Evolutionary conservation across 768 basidiomycete genomes (phyloP).

Genomic region (Coprinopsis sp.): DNA sequence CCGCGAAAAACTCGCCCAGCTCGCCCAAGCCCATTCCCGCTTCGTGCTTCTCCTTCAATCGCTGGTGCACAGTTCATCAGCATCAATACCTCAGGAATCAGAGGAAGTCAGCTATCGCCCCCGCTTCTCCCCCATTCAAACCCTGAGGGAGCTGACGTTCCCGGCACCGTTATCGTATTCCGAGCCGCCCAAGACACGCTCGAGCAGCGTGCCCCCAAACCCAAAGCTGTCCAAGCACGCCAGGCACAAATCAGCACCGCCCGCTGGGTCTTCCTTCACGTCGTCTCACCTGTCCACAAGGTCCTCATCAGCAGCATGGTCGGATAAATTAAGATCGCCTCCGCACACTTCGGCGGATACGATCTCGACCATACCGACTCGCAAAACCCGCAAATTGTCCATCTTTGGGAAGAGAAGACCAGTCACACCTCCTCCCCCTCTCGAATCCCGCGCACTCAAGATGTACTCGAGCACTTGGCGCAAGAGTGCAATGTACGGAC

Average conservation of each 20-base stretch:
- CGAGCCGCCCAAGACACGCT: slow-evolving; percentile 11
- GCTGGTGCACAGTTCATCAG: slow-evolving; percentile 56
- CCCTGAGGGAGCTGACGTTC: slow-evolving; percentile 59
- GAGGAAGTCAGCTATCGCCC: slow-evolving; percentile 30
- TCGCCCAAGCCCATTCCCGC: slow-evolving; percentile 65
- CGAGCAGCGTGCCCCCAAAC: slow-evolving; percentile 3
- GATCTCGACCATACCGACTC: slow-evolving; percentile 18
- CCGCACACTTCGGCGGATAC: slow-evolving; percentile 22
- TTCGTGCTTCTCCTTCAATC: slow-evolving; percentile 73
- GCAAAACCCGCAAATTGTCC: slow-evolving; percentile 23
- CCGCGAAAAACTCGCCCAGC: slow-evolving; percentile 36
- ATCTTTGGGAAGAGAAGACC: slow-evolving; percentile 17
- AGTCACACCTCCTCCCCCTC: slow-evolving; percentile 22
- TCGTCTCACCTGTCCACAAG: slow-evolving; percentile 6
- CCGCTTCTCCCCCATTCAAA: slow-evolving; percentile 23
- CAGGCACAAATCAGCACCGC: slow-evolving; percentile 18
- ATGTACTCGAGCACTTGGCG: slow-evolving; percentile 26
- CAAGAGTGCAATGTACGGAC: slow-evolving; percentile 17
- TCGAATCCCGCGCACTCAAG: slow-evolving; percentile 26
- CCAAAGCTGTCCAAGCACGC: slow-evolving; percentile 13
- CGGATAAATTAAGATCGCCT: slow-evolving; percentile 6
- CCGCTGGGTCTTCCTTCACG: no score
- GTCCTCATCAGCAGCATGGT: not conserved
- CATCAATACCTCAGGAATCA: slow-evolving; percentile 42
- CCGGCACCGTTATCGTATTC: slow-evolving; percentile 66